A percentile compares a stretch with the other conserved stretches of the same genome.
Evolutionary conservation across 148 eudicot species (phyloP).

Genomic region (Nyssa sinensis): DNA sequence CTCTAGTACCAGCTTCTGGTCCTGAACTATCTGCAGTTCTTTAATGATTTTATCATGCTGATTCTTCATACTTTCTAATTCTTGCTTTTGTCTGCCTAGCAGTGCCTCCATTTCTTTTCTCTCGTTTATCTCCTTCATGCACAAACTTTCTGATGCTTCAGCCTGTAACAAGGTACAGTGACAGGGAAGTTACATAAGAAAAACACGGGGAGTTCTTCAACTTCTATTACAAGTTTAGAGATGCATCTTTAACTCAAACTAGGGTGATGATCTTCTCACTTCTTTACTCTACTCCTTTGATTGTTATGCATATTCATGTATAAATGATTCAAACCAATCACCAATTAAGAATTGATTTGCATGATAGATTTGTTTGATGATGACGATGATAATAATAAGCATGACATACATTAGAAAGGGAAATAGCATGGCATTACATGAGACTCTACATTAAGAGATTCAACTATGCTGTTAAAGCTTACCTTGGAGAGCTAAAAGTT

Average conservation of each 20-base stretch:
- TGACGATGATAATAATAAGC: neutral
- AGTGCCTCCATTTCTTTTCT: constrained; percentile 51
- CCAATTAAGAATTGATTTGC: neutral
- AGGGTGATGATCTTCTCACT: neutral
- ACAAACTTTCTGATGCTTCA: constrained; percentile 48
- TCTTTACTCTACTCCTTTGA: neutral
- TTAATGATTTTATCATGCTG: constrained; percentile 34
- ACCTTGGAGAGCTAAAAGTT: no score
- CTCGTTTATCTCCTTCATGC: constrained; percentile 31
- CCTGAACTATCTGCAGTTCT: constrained; percentile 51
- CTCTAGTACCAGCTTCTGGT: constrained; percentile 48
- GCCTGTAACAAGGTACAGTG: constrained; percentile 46
- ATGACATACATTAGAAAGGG: neutral
- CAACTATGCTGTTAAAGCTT: neutral
- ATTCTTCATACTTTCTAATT: constrained; percentile 45
- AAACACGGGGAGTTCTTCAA: neutral
- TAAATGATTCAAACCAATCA: neutral
- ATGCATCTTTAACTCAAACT: neutral
- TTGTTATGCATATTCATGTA: neutral
- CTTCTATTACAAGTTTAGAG: neutral
- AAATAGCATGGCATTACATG: neutral
- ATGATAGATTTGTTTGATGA: neutral
- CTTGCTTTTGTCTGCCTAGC: constrained; percentile 40
- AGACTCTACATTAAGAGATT: neutral
- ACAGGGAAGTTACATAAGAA: neutral